Conservation (phyloP, 1,139 yeast species). For the Hyphopichia wangnamkhiaoensis region DNA sequence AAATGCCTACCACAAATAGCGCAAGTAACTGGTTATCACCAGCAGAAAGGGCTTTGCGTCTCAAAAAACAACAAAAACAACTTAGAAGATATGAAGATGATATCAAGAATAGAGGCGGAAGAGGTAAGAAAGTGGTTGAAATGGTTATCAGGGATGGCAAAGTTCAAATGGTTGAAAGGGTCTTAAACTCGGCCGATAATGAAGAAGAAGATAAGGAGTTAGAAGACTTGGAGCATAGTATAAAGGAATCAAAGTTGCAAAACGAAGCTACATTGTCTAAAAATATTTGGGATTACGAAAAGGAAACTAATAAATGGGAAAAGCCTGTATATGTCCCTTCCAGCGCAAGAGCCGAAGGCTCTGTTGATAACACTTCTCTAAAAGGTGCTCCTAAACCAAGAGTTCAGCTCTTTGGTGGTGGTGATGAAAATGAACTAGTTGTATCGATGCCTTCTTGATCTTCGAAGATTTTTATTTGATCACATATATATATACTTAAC, state of each 20-base stretch:
- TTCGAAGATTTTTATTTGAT: neutral
- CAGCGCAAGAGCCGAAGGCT: neutral
- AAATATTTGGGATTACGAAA: slow-evolving; percentile 58
- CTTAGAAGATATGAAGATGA: slow-evolving; percentile 61
- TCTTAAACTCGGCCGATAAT: slow-evolving; percentile 14
- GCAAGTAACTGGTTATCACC: slow-evolving; percentile 84
- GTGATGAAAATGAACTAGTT: slow-evolving; percentile 25
- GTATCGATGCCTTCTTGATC: slow-evolving; percentile 14
- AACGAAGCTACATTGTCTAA: slow-evolving; percentile 12
- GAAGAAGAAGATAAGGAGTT: slow-evolving; percentile 28
- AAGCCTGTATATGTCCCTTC: slow-evolving; percentile 43
- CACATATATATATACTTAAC: slow-evolving; percentile 1
- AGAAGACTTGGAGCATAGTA: slow-evolving; percentile 24
- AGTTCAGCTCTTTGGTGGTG: slow-evolving; percentile 21
- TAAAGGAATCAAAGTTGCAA: slow-evolving; percentile 20
- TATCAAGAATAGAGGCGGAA: slow-evolving; percentile 62
- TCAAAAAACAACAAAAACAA: slow-evolving; percentile 81
- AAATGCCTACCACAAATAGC: slow-evolving; percentile 47
- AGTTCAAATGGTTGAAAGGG: slow-evolving; percentile 55
- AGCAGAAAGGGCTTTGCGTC: slow-evolving; percentile 76
- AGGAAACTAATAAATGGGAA: slow-evolving; percentile 52
- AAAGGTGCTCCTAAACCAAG: slow-evolving; percentile 13
- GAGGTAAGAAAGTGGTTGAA: slow-evolving; percentile 73
- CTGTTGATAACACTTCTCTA: slow-evolving; percentile 3
- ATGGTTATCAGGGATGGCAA: slow-evolving; percentile 84